These are phyloP conservation scores for Protomyces gravidus DNA, from an alignment of 1,139 yeast species.

Conservation along the genomic window DNA sequence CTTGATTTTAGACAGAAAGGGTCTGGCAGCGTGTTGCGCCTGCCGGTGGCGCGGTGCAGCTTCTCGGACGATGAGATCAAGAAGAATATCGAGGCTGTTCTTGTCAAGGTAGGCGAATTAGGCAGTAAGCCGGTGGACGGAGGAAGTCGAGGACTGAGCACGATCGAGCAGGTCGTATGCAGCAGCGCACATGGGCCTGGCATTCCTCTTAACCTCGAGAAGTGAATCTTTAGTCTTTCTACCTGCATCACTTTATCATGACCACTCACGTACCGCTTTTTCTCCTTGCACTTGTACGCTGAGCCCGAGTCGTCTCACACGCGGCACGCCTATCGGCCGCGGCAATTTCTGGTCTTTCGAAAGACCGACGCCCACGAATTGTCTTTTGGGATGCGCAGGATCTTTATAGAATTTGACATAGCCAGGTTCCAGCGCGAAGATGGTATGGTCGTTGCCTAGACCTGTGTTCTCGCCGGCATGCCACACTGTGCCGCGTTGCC, in stretches of 20 bases:
- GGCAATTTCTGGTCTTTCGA: conserved; percentile 64
- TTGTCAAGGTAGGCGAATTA: conserved; percentile 49
- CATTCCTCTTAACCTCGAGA: conserved; percentile 39
- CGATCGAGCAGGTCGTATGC: conserved; percentile 65
- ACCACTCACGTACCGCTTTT: conserved; percentile 21
- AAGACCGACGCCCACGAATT: conserved; percentile 83
- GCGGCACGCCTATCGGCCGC: conserved; percentile 82
- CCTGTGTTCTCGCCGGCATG: conserved; percentile 92
- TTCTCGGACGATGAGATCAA: conserved; percentile 74
- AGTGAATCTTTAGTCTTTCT: no score
- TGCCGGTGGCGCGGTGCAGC: conserved; percentile 42
- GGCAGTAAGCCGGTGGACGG: conserved; percentile 44
- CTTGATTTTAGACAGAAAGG: conserved; percentile 65
- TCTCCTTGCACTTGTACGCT: conserved; percentile 13
- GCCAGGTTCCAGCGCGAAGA: conserved; percentile 89
- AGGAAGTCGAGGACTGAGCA: conserved; percentile 62
- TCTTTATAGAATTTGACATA: conserved; percentile 84
- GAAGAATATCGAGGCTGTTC: conserved; percentile 63
- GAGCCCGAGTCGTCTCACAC: conserved; percentile 73
- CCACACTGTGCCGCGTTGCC: conserved; percentile 95
- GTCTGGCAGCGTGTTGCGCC: conserved; percentile 36
- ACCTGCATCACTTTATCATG: not conserved
- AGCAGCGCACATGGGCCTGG: conserved; percentile 79
- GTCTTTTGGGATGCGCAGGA: conserved; percentile 95
- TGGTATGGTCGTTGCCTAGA: conserved; percentile 90